Evolutionary conservation across 768 basidiomycete species (phyloP).

Genomic region (Pulveroboletus ravenelii): DNA sequence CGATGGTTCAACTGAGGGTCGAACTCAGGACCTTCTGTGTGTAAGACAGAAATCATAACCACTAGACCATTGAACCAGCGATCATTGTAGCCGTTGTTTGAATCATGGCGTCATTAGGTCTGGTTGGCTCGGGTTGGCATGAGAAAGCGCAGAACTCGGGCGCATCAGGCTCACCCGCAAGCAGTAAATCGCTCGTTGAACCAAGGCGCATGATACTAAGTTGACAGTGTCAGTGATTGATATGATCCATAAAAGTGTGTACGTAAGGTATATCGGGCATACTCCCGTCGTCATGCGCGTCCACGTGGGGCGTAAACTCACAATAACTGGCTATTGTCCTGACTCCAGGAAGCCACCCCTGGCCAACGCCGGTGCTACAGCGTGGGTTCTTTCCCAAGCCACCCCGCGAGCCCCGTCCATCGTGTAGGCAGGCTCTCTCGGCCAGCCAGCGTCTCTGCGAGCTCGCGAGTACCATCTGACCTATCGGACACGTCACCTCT

Average conservation of each 20-base stretch:
- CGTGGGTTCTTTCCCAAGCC: background rate
- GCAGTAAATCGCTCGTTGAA: too few relatives aligned
- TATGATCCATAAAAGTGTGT: background rate
- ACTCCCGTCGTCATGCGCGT: background rate
- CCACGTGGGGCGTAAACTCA: constrained; percentile 12
- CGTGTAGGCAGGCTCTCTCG: background rate
- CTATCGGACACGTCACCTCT: background rate
- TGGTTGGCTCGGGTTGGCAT: too few relatives aligned
- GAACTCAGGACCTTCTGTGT: constrained; percentile 39
- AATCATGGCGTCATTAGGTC: too few relatives aligned
- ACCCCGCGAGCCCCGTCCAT: background rate
- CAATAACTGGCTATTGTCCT: constrained; percentile 10
- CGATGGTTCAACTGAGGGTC: constrained; percentile 42
- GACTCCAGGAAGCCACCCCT: background rate
- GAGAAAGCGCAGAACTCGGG: too few relatives aligned
- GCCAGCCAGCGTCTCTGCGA: background rate
- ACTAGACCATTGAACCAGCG: constrained; percentile 52
- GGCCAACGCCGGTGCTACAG: background rate
- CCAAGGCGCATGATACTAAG: too few relatives aligned
- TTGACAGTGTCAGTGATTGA: too few relatives aligned
- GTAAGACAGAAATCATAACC: constrained; percentile 56
- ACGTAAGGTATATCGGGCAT: too few relatives aligned
- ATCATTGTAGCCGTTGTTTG: too few relatives aligned
- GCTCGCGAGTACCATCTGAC: background rate
- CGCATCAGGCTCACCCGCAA: too few relatives aligned